Evolutionary conservation across 2,329 filamentous ascomycete species (phyloP).

Genomic region (Phoma sp.): DNA sequence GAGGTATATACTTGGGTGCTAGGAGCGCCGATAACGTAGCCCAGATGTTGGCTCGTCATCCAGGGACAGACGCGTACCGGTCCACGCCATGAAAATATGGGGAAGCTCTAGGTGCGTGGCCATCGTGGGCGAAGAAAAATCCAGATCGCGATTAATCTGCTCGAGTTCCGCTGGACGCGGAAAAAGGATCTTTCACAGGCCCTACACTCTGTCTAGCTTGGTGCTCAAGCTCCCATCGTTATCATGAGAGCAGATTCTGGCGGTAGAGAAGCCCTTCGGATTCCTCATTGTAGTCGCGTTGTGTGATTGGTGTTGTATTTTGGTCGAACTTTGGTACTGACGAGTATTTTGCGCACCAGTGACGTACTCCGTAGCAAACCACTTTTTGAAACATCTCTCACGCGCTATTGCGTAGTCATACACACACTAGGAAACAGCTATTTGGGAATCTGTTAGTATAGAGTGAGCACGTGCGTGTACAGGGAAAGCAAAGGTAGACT

Average conservation of each 20-base stretch:
- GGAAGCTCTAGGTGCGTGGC: not conserved
- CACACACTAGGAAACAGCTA: not conserved
- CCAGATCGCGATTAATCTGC: not conserved
- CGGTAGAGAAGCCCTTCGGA: not conserved
- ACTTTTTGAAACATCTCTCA: not conserved
- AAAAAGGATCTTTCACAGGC: not conserved
- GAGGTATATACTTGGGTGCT: not conserved
- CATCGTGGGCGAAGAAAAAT: not conserved
- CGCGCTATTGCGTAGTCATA: not conserved
- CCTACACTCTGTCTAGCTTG: not conserved
- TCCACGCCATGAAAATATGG: not conserved
- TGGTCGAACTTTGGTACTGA: not conserved
- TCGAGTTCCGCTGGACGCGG: not conserved
- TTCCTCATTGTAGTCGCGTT: not conserved
- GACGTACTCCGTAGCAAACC: not conserved
- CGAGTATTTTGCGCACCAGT: not conserved
- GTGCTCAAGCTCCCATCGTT: not conserved
- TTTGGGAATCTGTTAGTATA: too few relatives aligned
- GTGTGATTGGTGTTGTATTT: conserved; percentile 3
- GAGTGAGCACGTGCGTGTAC: too few relatives aligned
- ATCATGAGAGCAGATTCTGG: not conserved
- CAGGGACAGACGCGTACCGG: not conserved
- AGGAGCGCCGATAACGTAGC: not conserved
- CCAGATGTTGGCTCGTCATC: not conserved
- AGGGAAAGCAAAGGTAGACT: too few relatives aligned